Conservation (phyloP, 371 early-diverging fungal genomes). For the Apophysomyces ossiformis region DNA sequence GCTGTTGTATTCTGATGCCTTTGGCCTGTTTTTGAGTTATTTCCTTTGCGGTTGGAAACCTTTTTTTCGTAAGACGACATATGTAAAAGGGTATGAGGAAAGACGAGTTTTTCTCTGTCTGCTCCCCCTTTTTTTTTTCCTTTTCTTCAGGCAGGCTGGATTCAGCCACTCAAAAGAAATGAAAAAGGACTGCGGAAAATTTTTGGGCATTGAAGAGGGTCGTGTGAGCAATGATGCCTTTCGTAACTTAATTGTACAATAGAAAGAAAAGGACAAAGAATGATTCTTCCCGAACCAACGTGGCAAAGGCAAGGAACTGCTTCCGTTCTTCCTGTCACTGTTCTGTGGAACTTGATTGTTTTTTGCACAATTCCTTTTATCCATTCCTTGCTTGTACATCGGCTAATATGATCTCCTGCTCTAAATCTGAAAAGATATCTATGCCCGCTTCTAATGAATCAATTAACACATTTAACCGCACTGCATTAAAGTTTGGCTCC, state of each 20-base stretch:
- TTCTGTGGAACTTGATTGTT: too few relatives aligned
- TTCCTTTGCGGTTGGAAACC: constrained; percentile 57
- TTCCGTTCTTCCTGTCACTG: too few relatives aligned
- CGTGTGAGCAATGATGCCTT: too few relatives aligned
- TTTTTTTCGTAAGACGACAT: constrained; percentile 45
- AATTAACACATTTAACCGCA: constrained; percentile 43
- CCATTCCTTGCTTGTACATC: constrained; percentile 11
- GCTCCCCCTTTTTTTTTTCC: constrained; percentile 18
- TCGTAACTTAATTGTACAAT: too few relatives aligned
- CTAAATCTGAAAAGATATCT: constrained; percentile 42
- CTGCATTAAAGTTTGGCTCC: constrained; percentile 46
- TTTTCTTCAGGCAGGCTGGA: not conserved
- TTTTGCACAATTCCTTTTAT: not conserved
- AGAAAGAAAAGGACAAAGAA: too few relatives aligned
- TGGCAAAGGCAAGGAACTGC: too few relatives aligned
- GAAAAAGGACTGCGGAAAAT: not conserved
- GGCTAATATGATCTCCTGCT: constrained; percentile 46
- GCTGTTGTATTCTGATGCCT: constrained; percentile 90
- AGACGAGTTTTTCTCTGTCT: not conserved
- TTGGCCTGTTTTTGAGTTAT: constrained; percentile 77
- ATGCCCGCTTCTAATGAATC: constrained; percentile 56
- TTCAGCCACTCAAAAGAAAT: constrained; percentile 7
- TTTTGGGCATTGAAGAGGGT: not conserved
- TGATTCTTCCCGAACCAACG: too few relatives aligned
- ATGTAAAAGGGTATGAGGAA: not conserved